Base-by-base conservation (phyloP, 192 early-diverging fungal genomes). In the Funneliformis geosporum region DNA sequence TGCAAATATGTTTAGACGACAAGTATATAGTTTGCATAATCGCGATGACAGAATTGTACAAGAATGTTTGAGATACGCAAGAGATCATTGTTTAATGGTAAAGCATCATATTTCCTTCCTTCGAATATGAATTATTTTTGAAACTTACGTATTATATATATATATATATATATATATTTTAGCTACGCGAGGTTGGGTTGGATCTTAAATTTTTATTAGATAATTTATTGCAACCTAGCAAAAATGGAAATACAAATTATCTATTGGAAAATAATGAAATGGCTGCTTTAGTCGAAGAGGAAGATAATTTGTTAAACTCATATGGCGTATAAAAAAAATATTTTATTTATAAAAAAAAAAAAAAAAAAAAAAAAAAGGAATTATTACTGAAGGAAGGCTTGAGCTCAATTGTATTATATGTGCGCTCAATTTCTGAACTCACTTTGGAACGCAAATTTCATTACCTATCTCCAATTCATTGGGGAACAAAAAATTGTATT, bases 1-100 rank as follows among this genome's bases (percentile, higher is more conserved):
- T 85, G 93, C 93, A 0, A 89, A 87, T 28, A 93, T 95, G 62
- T 94, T 78, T 50, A 27, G 38, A 67, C 62, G 76, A n/a, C 76
- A 78, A 55, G 76, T 78, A 38, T 78, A 78, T 33, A 78, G 64
- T 5, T 7, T 67, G 8, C 61, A 67, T 21, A 27, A 68, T n/a
- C 65, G 28, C 0, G 76, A 78, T 3, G 76, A 65, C 5, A 60
- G 16, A 0, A 78, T 21, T n/a, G 65, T 78, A 18, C 11, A 67
- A 38, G 28, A 55, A 27, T 78, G 76, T 46, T 68, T 78, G 27
- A 46, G 40, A 55, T 64, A 46, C n/a, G 21, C 59, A 25, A 78
- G 60, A 68, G 64, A 78, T 14, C 76, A 78, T 55, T 78, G 76
- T 78, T 43, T 38, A 40, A 78, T 78, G 39, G 76, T 78, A 78